These are phyloP conservation scores for Russula virescens DNA, from an alignment of 768 basidiomycete species.

Conservation along the genomic window DNA sequence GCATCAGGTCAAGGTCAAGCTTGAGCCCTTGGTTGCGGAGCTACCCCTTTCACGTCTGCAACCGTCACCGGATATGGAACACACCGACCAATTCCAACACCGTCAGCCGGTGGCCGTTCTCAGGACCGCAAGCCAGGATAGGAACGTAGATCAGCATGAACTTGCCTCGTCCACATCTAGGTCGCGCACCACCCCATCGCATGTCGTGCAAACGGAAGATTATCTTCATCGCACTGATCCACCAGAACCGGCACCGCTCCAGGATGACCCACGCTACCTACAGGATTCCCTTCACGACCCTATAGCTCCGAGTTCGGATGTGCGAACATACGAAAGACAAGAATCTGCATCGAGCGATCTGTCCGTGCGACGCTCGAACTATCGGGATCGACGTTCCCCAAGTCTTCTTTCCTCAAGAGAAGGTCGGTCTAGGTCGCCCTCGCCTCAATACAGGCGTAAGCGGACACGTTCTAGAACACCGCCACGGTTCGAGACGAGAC, in stretches of 20 bases:
- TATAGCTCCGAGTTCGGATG: neutral
- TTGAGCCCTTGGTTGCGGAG: constrained; percentile 7
- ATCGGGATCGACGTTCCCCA: constrained; percentile 3
- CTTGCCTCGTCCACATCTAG: neutral
- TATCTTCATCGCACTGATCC: neutral
- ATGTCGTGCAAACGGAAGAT: neutral
- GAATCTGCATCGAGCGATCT: constrained; percentile 4
- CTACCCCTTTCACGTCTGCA: neutral
- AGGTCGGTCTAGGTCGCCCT: constrained; percentile 6
- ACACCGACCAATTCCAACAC: neutral
- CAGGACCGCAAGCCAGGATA: constrained; percentile 5
- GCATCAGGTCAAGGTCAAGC: constrained; percentile 2
- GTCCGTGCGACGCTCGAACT: constrained; percentile 1
- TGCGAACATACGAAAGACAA: neutral
- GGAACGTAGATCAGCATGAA: neutral
- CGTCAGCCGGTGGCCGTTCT: neutral
- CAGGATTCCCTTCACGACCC: neutral
- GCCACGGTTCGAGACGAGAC: constrained; percentile 1
- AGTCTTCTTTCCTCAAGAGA: neutral
- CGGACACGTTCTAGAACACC: constrained; percentile 10
- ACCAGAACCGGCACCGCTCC: neutral
- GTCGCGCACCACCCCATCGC: neutral
- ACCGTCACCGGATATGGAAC: neutral
- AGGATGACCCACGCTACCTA: neutral
- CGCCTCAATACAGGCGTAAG: constrained; percentile 11